Base-by-base conservation (phyloP, 805 yeast genomes). In the Wilhelminamyces savonicus region DNA sequence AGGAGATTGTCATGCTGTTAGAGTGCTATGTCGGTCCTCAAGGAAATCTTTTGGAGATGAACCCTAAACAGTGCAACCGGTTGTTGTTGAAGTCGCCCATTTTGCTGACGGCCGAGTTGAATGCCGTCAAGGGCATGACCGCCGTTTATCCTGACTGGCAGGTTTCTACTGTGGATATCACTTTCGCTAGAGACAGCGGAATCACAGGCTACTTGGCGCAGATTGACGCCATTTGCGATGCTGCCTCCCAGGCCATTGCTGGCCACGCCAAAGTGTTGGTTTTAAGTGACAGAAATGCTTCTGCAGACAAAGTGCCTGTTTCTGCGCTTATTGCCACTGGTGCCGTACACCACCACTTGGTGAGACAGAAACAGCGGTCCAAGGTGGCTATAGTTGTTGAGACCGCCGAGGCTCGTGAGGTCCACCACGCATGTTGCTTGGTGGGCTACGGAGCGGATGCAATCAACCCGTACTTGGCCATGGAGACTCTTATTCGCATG, bases 1-100 rank as follows among this genome's bases (percentile, higher is more conserved):
- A 90, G 65, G 80, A 81, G 36, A 84, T 90, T 45, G 97, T 92
- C 51, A 90, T 90, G 98, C 85, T 96, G 9, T 71, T 92, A 44
- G 96, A 90, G 58, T 90, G 98, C 63, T 86, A 83, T 59, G 79
- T 90, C 49, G 98, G 98, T 32, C 97, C 97, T n/a, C 97, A 92
- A 59, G 97, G 95, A 35, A 90, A 90, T 56, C 63, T 90, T 41
- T 72, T 90, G 50, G 97, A 92, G 59, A 86, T 87, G 88, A 78
- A 81, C 50, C 79, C 96, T 7, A 69, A 72, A 34, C 97, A 92
- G 66, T 90, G 97, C 70, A 82, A 88, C 65, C 73, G 97, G 44
- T 69, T 90, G 50, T 63, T 82, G 40, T 68, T 90, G 55, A 74
- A 76, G 31, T 80, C 95, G 15, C 98, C 98, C 34, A 76, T 90